These are phyloP conservation scores for Agaricus sinodeliciosus DNA, from an alignment of 768 basidiomycete species.

Conservation along the genomic window DNA sequence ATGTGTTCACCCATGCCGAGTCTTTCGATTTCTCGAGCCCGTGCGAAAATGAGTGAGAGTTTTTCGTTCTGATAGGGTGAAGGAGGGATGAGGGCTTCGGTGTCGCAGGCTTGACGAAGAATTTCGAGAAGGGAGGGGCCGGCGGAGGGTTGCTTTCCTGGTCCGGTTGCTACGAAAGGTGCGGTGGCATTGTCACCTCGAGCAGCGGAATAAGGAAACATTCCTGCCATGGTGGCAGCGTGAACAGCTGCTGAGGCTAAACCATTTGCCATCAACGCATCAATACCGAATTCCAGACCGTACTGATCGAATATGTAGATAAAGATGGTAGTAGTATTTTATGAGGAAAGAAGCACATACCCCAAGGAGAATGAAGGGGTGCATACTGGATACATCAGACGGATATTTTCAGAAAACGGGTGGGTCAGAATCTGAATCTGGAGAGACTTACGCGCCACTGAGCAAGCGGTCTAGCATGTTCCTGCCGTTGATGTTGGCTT, in stretches of 20 bases:
- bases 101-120: constrained; percentile 44
- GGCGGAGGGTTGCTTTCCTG: constrained; percentile 13
- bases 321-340: not conserved
- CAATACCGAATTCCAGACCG: constrained; percentile 45
- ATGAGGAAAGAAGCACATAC: constrained; percentile 25
- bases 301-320: constrained; percentile 26
- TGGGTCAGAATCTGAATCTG: too few relatives aligned
- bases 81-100: constrained; percentile 38
- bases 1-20: constrained; percentile 40
- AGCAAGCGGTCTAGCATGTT: constrained; percentile 30
- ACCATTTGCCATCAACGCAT: constrained; percentile 43
- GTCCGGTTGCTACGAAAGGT: constrained; percentile 12
- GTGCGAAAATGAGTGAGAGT: constrained; percentile 26
- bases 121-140: constrained; percentile 39
- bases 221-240: constrained; percentile 17
- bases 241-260: constrained; percentile 47
- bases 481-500: constrained; percentile 25
- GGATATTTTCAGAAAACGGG: too few relatives aligned
- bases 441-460: constrained; percentile 26
- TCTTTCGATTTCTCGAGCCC: constrained; percentile 24
- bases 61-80: constrained; percentile 44
- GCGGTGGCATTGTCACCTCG: not conserved
- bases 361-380: constrained; percentile 54
- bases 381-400: constrained; percentile 27
- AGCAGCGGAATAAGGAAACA: constrained; percentile 23